A percentile compares a stretch with the other conserved stretches of the same genome.
phyloP scores from a whole-genome alignment of 495 filamentous ascomycete genomes.

The Aspergillus panamensis region DNA sequence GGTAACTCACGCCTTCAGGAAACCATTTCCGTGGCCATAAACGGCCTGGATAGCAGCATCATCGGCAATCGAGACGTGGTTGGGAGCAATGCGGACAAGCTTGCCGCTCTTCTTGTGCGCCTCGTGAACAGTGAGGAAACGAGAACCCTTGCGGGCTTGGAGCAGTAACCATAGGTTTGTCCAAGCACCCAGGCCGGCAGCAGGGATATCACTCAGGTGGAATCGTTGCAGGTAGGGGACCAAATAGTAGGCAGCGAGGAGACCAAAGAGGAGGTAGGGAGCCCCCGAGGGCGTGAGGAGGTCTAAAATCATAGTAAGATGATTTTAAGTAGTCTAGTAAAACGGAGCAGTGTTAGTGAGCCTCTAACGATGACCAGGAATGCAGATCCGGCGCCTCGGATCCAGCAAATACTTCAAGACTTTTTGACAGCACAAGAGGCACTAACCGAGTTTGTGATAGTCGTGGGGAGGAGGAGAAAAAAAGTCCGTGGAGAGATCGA shows the following conservation, averaged over 20 bases:
- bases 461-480: too few species aligned
- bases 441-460: too few species aligned
- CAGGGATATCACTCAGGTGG: slow-evolving; percentile 62
- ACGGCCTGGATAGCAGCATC: slow-evolving; percentile 52
- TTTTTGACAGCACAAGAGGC: too few species aligned
- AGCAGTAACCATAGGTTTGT: slow-evolving; percentile 76
- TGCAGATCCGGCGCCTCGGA: neutral
- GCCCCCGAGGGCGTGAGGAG: slow-evolving; percentile 50
- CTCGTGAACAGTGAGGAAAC: slow-evolving; percentile 65
- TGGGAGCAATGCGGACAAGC: slow-evolving; percentile 57
- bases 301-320: slow-evolving; percentile 16
- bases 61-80: slow-evolving; percentile 59
- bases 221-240: slow-evolving; percentile 66
- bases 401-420: neutral
- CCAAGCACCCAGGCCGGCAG: slow-evolving; percentile 63
- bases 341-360: neutral
- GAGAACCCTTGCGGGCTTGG: slow-evolving; percentile 61
- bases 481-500: too few species aligned
- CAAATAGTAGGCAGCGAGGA: slow-evolving; percentile 59
- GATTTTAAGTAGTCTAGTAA: neutral
- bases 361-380: neutral
- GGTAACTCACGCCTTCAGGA: slow-evolving; percentile 61
- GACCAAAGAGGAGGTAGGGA: slow-evolving; percentile 56
- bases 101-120: slow-evolving; percentile 69
- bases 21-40: slow-evolving; percentile 69